Conservation (phyloP, 164 flowering plant genomes). For the Magnolia sinica region DNA sequence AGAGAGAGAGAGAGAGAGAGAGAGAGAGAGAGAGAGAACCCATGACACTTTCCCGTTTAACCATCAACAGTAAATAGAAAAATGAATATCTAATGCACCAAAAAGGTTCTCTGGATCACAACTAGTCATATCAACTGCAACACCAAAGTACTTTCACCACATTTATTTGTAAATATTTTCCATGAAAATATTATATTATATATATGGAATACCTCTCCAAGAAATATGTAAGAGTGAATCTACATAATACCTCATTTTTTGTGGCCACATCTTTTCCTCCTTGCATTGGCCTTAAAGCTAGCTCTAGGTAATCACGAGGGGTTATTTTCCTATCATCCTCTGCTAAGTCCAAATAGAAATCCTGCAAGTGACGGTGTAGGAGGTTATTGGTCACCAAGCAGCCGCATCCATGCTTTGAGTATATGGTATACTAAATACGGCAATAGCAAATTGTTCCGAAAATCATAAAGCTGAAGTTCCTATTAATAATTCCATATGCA, state of each 20-base stretch:
- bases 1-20: too few species aligned
- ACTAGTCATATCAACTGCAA: too few species aligned
- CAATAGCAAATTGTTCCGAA: background rate
- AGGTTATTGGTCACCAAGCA: conserved; percentile 3
- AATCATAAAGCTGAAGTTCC: too few species aligned
- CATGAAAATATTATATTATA: too few species aligned
- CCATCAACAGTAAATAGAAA: too few species aligned
- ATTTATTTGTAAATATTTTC: too few species aligned
- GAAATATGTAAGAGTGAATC: background rate
- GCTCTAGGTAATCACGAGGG: conserved; percentile 96
- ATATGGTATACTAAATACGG: too few species aligned
- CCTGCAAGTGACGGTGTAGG: conserved; percentile 40
- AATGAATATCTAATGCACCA: too few species aligned
- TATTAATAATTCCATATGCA: background rate
- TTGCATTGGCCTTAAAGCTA: conserved; percentile 87
- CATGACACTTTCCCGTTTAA: too few species aligned
- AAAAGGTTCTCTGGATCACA: too few species aligned
- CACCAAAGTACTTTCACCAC: background rate
- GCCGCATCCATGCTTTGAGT: background rate
- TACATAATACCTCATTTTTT: conserved; percentile 79
- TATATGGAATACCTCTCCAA: background rate
- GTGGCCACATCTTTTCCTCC: conserved; percentile 70
- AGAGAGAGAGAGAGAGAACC: too few species aligned
- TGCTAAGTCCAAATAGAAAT: conserved; percentile 82
- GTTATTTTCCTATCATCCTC: conserved; percentile 88